These are phyloP conservation scores for Haematococcus lacustris DNA, from an alignment of 139 green algal genomes.

Conservation along the genomic window DNA sequence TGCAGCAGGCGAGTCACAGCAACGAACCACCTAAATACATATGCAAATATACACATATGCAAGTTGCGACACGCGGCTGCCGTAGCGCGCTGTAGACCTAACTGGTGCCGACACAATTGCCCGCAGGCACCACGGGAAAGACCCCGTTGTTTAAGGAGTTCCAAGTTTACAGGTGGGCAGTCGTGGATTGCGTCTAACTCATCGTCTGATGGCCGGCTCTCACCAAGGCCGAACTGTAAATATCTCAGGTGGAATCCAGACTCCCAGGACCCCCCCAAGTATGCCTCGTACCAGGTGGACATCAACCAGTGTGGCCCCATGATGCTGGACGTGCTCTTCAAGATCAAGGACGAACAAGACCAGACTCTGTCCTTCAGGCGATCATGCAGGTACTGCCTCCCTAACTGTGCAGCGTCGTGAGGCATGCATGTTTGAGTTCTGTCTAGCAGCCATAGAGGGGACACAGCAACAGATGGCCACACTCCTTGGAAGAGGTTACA, in stretches of 20 bases:
- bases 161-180: constrained; percentile 66
- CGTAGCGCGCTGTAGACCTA: too few species aligned
- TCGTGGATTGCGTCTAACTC: neutral
- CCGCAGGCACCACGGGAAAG: constrained; percentile 27
- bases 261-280: constrained; percentile 67
- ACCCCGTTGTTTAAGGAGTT: constrained; percentile 74
- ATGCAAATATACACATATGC: too few species aligned
- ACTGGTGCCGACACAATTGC: too few species aligned
- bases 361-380: constrained; percentile 78
- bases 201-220: neutral
- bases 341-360: constrained; percentile 99
- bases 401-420: neutral
- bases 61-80: too few species aligned
- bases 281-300: constrained; percentile 89
- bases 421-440: neutral
- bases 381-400: constrained; percentile 68
- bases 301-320: constrained; percentile 91
- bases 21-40: too few species aligned
- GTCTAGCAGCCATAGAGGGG: neutral
- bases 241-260: constrained; percentile 87
- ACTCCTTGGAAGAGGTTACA: too few species aligned
- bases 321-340: constrained; percentile 98
- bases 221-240: neutral
- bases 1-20: too few species aligned
- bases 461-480: neutral